A percentile compares a stretch with the other conserved stretches of the same genome.
These are phyloP conservation scores for Aristolochia californica DNA, from an alignment of 164 flowering plant species.

Conservation along the genomic window DNA sequence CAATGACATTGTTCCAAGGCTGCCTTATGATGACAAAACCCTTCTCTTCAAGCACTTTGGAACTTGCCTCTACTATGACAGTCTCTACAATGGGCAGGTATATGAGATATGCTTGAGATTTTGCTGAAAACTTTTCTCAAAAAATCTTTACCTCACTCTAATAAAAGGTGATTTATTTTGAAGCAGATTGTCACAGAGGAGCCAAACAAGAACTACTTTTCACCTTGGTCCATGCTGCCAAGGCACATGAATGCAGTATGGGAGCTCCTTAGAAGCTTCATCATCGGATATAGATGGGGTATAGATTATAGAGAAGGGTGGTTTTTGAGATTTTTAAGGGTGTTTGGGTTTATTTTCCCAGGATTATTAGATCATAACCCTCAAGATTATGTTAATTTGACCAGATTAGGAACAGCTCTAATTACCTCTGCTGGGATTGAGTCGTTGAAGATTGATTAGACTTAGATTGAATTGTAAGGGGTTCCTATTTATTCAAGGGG, in stretches of 20 bases:
- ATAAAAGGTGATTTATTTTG: no score
- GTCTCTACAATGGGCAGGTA: constrained; percentile 62
- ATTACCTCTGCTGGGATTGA: no score
- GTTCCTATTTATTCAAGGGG: no score
- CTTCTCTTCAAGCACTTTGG: constrained; percentile 68
- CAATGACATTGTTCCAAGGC: constrained; percentile 71
- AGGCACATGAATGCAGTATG: constrained; percentile 46
- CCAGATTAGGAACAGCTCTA: no score
- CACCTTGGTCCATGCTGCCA: constrained; percentile 29
- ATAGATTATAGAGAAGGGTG: constrained; percentile 43
- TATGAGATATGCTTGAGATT: background rate
- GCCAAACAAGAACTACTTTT: constrained; percentile 75
- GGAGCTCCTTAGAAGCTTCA: constrained; percentile 51
- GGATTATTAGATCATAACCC: constrained; percentile 54
- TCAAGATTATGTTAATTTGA: constrained; percentile 49
- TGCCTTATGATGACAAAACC: constrained; percentile 53
- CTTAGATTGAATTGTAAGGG: no score
- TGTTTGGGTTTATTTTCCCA: constrained; percentile 41
- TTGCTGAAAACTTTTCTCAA: background rate
- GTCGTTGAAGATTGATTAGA: no score
- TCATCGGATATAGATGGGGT: constrained; percentile 29
- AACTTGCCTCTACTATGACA: constrained; percentile 45
- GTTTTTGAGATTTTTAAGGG: constrained; percentile 30
- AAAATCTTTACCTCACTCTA: no score
- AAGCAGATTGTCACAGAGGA: constrained; percentile 47